These are phyloP conservation scores for Chamaecyparis obtusa DNA, from an alignment of 75 land plant genomes.

Conservation along the genomic window DNA sequence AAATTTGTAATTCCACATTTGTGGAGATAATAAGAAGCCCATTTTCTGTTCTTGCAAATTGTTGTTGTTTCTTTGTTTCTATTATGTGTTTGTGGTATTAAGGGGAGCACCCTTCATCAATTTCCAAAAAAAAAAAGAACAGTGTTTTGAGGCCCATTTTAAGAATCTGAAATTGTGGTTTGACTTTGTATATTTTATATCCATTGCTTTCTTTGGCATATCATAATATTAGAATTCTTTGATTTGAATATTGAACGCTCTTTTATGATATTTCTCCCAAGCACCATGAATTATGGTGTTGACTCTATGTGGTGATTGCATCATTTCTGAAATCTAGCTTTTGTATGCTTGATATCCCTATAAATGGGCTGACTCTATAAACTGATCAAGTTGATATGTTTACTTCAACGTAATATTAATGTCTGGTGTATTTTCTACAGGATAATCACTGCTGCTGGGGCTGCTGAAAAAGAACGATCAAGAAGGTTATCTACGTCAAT, in stretches of 20 bases:
- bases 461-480: conserved; percentile 81
- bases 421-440: conserved; percentile 28
- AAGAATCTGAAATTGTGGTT: neutral
- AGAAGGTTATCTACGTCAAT: conserved; percentile 76
- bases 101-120: too few species aligned
- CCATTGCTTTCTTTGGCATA: neutral
- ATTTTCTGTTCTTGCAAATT: too few species aligned
- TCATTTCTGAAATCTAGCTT: neutral
- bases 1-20: too few species aligned
- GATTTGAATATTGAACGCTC: neutral
- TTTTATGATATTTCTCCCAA: neutral
- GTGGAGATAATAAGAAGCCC: too few species aligned
- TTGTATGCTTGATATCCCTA: neutral
- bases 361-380: neutral
- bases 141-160: neutral
- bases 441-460: conserved; percentile 74
- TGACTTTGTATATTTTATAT: neutral
- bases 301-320: neutral
- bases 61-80: too few species aligned
- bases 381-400: neutral
- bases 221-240: neutral
- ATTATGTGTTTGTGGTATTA: too few species aligned
- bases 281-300: neutral
- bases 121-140: neutral
- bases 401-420: conserved; percentile 4